Percentiles rank a stretch among this genome's conserved stretches.
These are phyloP conservation scores for Schoenoplectus triqueter DNA, from an alignment of 202 grass and related monocot genomes.

Conservation along the genomic window DNA sequence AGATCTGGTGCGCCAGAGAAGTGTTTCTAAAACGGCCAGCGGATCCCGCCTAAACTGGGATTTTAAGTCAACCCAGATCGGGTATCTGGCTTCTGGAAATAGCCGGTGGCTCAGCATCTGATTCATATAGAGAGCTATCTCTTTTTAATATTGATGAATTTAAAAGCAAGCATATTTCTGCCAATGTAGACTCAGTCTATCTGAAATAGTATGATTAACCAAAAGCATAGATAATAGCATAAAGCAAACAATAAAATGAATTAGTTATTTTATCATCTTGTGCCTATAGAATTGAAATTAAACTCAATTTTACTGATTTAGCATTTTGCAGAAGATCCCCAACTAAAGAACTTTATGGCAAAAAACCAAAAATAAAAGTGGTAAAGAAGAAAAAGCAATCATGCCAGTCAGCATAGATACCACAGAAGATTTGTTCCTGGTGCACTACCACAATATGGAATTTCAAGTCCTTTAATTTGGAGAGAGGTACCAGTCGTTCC, in stretches of 20 bases:
- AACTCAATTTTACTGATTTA: not conserved
- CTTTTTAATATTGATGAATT: slow-evolving; percentile 28
- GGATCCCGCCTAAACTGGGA: slow-evolving; percentile 90
- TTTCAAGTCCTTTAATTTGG: not conserved
- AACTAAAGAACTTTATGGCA: not conserved
- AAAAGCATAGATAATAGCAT: not conserved
- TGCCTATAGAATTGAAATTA: not conserved
- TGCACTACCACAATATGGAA: not conserved
- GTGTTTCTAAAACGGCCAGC: slow-evolving; percentile 67
- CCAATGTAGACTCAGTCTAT: slow-evolving; percentile 10
- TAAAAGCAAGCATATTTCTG: slow-evolving; percentile 19
- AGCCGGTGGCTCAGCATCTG: slow-evolving; percentile 93
- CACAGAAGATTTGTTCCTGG: not conserved
- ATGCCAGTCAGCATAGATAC: not conserved
- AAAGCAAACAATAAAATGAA: not conserved
- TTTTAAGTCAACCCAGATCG: slow-evolving; percentile 97
- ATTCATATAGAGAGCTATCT: slow-evolving; percentile 35
- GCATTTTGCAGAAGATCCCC: not conserved
- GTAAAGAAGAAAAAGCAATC: not conserved
- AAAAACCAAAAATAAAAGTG: not conserved
- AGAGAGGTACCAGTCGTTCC: slow-evolving; percentile 71
- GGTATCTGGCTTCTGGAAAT: slow-evolving; percentile 81
- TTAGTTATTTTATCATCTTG: not conserved
- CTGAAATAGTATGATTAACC: not conserved
- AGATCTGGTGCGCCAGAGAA: slow-evolving; percentile 86